phyloP scores from a whole-genome alignment of 31 red algal genomes.

The Odonthalia washingtoniensis region DNA sequence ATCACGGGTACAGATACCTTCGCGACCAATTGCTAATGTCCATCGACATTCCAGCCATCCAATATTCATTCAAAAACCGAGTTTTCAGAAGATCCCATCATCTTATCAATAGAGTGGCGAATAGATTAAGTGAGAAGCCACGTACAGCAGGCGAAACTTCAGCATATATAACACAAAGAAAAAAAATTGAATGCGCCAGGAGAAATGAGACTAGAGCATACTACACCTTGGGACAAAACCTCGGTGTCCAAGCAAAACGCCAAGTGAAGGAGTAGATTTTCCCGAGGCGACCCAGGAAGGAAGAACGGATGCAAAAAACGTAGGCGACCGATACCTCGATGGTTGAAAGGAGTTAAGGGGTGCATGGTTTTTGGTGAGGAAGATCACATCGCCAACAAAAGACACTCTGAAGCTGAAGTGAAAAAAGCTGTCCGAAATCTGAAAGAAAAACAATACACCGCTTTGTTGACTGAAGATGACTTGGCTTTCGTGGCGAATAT shows the following conservation, averaged over 20 bases:
- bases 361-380: slow-evolving; percentile 36
- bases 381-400: neutral
- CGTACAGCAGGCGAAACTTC: neutral
- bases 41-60: neutral
- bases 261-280: neutral
- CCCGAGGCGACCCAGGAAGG: neutral
- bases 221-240: slow-evolving; percentile 21
- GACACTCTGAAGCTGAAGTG: slow-evolving; percentile 33
- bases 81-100: slow-evolving; percentile 16
- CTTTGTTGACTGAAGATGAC: slow-evolving; percentile 10
- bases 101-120: slow-evolving; percentile 7
- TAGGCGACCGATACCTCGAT: neutral
- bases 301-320: neutral
- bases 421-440: neutral
- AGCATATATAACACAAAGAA: neutral
- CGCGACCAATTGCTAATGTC: slow-evolving; percentile 6
- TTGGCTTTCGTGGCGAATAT: no score
- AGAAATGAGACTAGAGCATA: no score
- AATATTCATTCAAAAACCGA: neutral
- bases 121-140: neutral
- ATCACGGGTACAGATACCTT: neutral
- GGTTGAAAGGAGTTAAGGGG: slow-evolving; percentile 26
- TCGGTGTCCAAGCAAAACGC: slow-evolving; percentile 23
- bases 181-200: neutral
- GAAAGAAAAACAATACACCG: neutral